Evolutionary conservation across 1,284 basidiomycete species (phyloP).

Genomic region (Boletellus sp.): DNA sequence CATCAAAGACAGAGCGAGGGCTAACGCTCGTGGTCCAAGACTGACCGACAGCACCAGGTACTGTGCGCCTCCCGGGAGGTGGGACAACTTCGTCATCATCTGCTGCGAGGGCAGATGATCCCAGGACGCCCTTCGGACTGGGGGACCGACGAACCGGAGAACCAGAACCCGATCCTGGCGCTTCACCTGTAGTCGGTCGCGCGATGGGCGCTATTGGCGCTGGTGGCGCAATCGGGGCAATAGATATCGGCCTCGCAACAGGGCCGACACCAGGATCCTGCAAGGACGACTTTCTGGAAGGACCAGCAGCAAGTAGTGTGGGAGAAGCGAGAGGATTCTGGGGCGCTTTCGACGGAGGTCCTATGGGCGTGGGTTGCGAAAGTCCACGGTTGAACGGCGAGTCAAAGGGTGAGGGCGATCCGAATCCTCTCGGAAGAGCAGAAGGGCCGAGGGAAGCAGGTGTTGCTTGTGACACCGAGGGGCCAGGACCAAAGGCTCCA

Average conservation of each 20-base stretch:
- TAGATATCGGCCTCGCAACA: slow-evolving; percentile 50
- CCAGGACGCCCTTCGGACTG: slow-evolving; percentile 69
- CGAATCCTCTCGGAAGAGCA: slow-evolving; percentile 50
- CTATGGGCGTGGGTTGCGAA: slow-evolving; percentile 52
- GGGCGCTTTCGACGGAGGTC: slow-evolving; percentile 44
- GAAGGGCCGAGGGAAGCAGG: slow-evolving; percentile 49
- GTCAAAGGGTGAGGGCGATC: slow-evolving; percentile 48
- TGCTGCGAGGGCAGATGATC: slow-evolving; percentile 70
- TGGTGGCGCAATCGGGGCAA: slow-evolving; percentile 38
- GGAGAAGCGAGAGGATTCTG: slow-evolving; percentile 40
- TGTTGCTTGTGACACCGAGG: slow-evolving; percentile 41
- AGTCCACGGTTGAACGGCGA: slow-evolving; percentile 39
- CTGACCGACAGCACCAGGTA: slow-evolving; percentile 42
- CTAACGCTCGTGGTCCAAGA: slow-evolving; percentile 44
- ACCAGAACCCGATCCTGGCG: slow-evolving; percentile 55
- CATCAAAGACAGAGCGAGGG: slow-evolving; percentile 35
- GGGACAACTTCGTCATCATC: slow-evolving; percentile 78
- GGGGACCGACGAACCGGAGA: slow-evolving; percentile 65
- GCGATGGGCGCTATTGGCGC: slow-evolving; percentile 37
- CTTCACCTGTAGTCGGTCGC: slow-evolving; percentile 42
- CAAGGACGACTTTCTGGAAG: slow-evolving; percentile 33
- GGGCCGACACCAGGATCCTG: slow-evolving; percentile 50
- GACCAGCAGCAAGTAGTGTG: slow-evolving; percentile 34
- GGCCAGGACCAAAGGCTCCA: slow-evolving; percentile 43
- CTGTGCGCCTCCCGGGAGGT: slow-evolving; percentile 41